Base-by-base conservation (phyloP, 257 asterid species). In the Primulina tabacum region DNA sequence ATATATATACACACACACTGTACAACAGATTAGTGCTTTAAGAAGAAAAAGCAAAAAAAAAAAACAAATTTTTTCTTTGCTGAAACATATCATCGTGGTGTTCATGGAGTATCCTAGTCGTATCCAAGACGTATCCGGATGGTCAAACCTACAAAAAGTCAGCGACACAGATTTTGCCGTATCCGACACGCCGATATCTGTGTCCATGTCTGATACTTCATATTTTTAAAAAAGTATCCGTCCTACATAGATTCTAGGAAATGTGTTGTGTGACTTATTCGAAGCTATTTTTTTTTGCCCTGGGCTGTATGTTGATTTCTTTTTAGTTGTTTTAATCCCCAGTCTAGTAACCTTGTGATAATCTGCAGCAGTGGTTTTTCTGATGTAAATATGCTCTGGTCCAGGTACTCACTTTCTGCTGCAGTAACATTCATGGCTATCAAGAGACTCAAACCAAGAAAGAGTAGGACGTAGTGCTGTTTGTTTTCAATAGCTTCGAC, bases 381-480 rank as follows among this genome's bases (percentile, higher is more conserved):
- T 74, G 35, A 74, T 34, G 33, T 59, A 2, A 43, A 43, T 26
- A 55, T 71, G 60, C 37, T 71, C 35, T 63, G 68, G 61, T 76
- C 86, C 76, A 93, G 97, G 99, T 91, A 94, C 78, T 81, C 99
- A 68, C 84, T 94, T 38, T 94, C 97, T n/a, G 96, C 92, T 60
- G 97, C 99, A 40, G 97, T 94, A 57, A 88, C 96, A 12, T 87
- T 80, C 79, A 91, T 94, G 97, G 99, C 99, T 68, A 73, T 80
- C 69, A 87, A 85, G 83, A 89, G 96, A 78, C 84, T 94, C 33
- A 84, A 86, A 70, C 87, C 85, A 2, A 80, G 75, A 80, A 81
- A 77, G 82, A 83, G 69, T 72, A 74, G 80, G 78, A 75, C 86
- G 79, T 88, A 80, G 82, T 24, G 37, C 18, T 21, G 67, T 66